Conservation (phyloP, 1,284 basidiomycete genomes). For the Cryptococcus depauperatus region DNA sequence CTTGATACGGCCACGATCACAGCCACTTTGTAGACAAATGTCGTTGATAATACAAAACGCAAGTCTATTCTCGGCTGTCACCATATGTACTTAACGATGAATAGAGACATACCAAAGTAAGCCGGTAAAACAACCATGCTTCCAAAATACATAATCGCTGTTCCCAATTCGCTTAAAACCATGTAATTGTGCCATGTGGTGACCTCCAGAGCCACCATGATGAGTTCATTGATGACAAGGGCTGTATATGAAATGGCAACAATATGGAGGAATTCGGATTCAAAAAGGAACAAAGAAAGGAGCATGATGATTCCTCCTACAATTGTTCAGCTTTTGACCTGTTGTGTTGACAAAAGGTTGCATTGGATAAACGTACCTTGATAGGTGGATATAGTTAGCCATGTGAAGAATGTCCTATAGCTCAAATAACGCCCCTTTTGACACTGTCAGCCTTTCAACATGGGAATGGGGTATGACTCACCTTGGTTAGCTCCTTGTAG, state of each 20-base stretch:
- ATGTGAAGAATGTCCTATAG: slow-evolving; percentile 96
- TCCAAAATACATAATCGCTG: slow-evolving; percentile 77
- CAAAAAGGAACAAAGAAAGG: slow-evolving; percentile 88
- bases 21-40: slow-evolving; percentile 91
- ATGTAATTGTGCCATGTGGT: slow-evolving; percentile 98
- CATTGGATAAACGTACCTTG: slow-evolving; percentile 58
- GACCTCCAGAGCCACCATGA: slow-evolving; percentile 97
- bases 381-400: slow-evolving; percentile 95
- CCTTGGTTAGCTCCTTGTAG: slow-evolving; percentile 96
- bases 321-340: not conserved
- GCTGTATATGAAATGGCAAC: slow-evolving; percentile 98
- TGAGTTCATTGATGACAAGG: slow-evolving; percentile 89
- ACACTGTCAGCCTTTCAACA: slow-evolving; percentile 3
- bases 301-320: slow-evolving; percentile 96
- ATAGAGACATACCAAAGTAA: slow-evolving; percentile 72
- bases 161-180: slow-evolving; percentile 85
- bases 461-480: slow-evolving; percentile 31
- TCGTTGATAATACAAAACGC: slow-evolving; percentile 75
- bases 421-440: slow-evolving; percentile 79
- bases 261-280: slow-evolving; percentile 95
- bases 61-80: slow-evolving; percentile 57
- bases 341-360: not conserved
- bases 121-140: slow-evolving; percentile 92
- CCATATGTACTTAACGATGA: not conserved
- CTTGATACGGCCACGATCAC: slow-evolving; percentile 91